phyloP scores from a whole-genome alignment of 768 basidiomycete species.

The Mycena latifolia region DNA sequence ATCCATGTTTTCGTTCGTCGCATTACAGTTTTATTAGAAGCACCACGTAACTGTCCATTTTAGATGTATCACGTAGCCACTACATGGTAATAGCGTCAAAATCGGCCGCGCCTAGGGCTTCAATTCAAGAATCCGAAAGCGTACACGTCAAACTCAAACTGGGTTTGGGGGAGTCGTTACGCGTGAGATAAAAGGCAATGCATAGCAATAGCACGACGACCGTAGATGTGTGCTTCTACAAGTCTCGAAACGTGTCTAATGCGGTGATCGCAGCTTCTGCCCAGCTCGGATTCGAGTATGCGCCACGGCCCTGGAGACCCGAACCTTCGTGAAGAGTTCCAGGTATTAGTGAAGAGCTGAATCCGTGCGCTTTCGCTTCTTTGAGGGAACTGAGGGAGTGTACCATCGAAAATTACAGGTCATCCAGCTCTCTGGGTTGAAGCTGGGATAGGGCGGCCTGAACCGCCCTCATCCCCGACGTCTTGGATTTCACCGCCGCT shows the following conservation, averaged over 20 bases:
- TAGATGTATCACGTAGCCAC: background rate
- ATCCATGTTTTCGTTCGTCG: too few species aligned
- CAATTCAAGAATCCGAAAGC: slow-evolving; percentile 5
- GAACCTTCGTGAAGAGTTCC: background rate
- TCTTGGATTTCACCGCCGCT: background rate
- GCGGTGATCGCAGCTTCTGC: slow-evolving; percentile 4
- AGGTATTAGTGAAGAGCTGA: slow-evolving; percentile 1
- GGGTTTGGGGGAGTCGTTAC: background rate
- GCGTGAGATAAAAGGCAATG: background rate
- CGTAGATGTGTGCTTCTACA: slow-evolving; percentile 1
- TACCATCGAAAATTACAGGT: slow-evolving; percentile 6
- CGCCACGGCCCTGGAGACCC: background rate
- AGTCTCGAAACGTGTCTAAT: slow-evolving; percentile 9
- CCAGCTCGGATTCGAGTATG: background rate
- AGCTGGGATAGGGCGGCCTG: background rate
- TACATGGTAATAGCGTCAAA: too few species aligned
- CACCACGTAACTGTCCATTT: too few species aligned
- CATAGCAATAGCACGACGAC: slow-evolving; percentile 1
- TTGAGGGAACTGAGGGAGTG: slow-evolving; percentile 4
- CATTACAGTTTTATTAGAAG: too few species aligned
- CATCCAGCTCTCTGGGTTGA: background rate
- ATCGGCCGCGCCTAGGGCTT: too few species aligned
- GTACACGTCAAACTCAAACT: background rate
- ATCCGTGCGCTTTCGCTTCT: slow-evolving; percentile 1
- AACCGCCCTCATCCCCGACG: background rate